Base-by-base conservation (phyloP, 2,329 filamentous ascomycete genomes). In the Aureobasidium sp. region DNA sequence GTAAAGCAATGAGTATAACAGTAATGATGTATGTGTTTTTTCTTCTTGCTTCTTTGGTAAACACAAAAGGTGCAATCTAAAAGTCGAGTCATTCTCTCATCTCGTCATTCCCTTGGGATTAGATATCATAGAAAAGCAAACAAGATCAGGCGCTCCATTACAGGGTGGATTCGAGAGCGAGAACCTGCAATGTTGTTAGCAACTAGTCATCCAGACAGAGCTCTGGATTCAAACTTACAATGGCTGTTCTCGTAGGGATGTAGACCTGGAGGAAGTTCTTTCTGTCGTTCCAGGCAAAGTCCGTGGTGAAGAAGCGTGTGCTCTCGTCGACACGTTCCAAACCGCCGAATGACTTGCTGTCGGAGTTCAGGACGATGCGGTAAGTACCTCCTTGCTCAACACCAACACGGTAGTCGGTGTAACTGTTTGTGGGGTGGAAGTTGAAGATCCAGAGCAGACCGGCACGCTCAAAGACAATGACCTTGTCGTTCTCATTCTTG, bases 371-470 rank as follows among this genome's bases (percentile, higher is more conserved):
- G 4, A 96, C 87, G 60, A 96, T 85, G 61, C 85, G 83, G 76
- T 99, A 99, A 1, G 90, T 96, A 42, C 94, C 94, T 3, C 88
- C 77, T 25, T 85, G 80, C 57, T 97, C 91, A 41, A 99, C 82
- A 21, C 94, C 94, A 50, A 99, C 87, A 41, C 93, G 85, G 74
- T 97, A 99, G 75, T 97, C 94, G 11, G 87, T 87, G 76, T 89
- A 99, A 74, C 91, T 96, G 67, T 87, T 78, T 32, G 83, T 84
- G 0, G 90, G 86, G 72, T 97, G 87, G 81, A 97, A 97, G 77
- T 99, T 99, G 82, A 99, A 97, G 68, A 97, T 82, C 80, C 92
- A 99, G 11, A 99, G 80, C 62, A 96, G 78, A 0, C 92, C 92
- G 1, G 86, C 94, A 36, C 94, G 85, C 79, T 99, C 94, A 73